Percentiles rank a stretch among this genome's conserved stretches.
phyloP scores from a whole-genome alignment of 306 rosid species.

The Dalbergia cultrata region DNA sequence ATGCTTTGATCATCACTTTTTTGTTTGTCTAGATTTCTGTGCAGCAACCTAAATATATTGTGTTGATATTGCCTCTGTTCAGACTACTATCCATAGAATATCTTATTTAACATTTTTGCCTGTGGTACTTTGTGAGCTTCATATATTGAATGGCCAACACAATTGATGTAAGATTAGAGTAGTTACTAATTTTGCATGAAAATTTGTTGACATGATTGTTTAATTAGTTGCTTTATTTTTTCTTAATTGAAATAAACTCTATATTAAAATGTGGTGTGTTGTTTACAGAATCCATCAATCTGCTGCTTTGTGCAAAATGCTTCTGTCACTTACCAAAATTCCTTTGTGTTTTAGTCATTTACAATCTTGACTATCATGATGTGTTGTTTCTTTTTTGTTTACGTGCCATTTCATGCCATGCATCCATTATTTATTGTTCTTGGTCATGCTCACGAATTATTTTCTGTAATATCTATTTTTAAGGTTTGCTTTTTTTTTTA shows the following conservation, averaged over 20 bases:
- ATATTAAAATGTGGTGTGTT: background rate
- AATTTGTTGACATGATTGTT: background rate
- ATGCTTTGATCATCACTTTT: constrained; percentile 3
- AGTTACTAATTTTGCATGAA: background rate
- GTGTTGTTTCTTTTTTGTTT: background rate
- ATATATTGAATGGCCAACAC: background rate
- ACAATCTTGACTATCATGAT: background rate
- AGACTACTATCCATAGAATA: background rate
- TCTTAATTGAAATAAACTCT: background rate
- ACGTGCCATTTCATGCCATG: background rate
- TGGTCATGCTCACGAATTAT: background rate
- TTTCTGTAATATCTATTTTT: background rate
- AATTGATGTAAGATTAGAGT: background rate
- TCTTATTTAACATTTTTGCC: background rate
- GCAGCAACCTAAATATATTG: background rate
- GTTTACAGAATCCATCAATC: background rate
- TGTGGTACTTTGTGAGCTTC: background rate
- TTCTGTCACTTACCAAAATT: background rate
- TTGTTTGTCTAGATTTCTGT: background rate
- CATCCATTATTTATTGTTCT: background rate
- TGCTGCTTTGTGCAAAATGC: background rate
- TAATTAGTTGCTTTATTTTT: background rate
- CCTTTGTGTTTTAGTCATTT: background rate
- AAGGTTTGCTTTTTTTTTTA: background rate
- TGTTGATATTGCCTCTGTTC: background rate